Percentiles rank a stretch among this genome's conserved stretches.
phyloP scores from a whole-genome alignment of 805 yeast genomes.

The Allodekkera sacchari region DNA sequence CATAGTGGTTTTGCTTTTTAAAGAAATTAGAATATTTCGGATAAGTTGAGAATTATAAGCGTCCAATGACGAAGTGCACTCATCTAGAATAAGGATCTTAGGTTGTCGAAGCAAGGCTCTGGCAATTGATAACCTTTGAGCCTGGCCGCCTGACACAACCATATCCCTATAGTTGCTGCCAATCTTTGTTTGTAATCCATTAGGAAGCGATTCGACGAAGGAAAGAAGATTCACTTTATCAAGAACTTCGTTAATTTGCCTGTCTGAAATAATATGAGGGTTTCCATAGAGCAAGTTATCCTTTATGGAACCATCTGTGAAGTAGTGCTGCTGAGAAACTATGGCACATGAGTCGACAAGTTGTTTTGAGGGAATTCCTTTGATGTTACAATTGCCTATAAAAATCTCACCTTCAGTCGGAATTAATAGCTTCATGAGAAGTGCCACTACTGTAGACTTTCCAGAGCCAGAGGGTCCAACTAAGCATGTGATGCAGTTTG shows the following conservation, averaged over 20 bases:
- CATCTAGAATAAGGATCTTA: slow-evolving; percentile 65
- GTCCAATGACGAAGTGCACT: slow-evolving; percentile 85
- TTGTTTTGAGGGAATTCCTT: slow-evolving; percentile 40
- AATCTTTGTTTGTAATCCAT: slow-evolving; percentile 52
- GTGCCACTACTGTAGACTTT: slow-evolving; percentile 63
- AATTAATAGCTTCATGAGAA: slow-evolving; percentile 47
- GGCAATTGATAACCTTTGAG: slow-evolving; percentile 78
- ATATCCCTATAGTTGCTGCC: slow-evolving; percentile 34
- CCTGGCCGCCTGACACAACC: slow-evolving; percentile 81
- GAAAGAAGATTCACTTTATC: slow-evolving; percentile 41
- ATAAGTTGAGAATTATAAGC: slow-evolving; percentile 46
- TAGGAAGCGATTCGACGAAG: slow-evolving; percentile 46
- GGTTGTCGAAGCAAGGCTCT: slow-evolving; percentile 71
- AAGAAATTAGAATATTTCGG: slow-evolving; percentile 35
- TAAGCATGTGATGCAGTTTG: slow-evolving; percentile 52
- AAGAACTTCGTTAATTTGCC: slow-evolving; percentile 31
- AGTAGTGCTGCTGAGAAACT: slow-evolving; percentile 67
- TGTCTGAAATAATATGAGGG: slow-evolving; percentile 12
- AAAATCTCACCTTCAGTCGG: slow-evolving; percentile 30
- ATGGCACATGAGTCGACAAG: slow-evolving; percentile 53
- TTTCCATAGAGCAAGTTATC: slow-evolving; percentile 68
- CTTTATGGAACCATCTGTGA: slow-evolving; percentile 65
- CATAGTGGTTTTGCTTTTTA: slow-evolving; percentile 30
- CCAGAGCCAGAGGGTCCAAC: slow-evolving; percentile 91
- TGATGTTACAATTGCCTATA: slow-evolving; percentile 38